Percentiles rank a stretch among this genome's conserved stretches.
These are phyloP conservation scores for Yarrowia bubula DNA, from an alignment of 805 yeast genomes.

Conservation along the genomic window DNA sequence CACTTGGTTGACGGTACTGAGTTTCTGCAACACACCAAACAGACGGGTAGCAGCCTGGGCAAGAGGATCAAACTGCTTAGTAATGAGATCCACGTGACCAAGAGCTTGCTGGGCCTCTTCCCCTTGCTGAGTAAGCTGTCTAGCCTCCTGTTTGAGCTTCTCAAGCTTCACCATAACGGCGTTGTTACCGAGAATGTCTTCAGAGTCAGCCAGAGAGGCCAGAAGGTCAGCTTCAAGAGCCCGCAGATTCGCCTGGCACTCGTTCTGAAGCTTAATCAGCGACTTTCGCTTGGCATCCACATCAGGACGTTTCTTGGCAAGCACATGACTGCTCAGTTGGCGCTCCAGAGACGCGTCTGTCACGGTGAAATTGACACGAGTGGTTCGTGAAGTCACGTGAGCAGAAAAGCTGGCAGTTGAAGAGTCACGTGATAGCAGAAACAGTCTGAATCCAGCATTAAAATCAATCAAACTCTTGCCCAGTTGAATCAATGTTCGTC, in stretches of 20 bases:
- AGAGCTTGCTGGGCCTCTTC: slow-evolving; percentile 55
- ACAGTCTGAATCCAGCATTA: slow-evolving; percentile 60
- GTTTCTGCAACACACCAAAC: slow-evolving; percentile 47
- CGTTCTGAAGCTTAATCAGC: slow-evolving; percentile 55
- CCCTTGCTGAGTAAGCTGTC: slow-evolving; percentile 52
- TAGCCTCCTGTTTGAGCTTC: slow-evolving; percentile 60
- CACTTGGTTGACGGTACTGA: slow-evolving; percentile 47
- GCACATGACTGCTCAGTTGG: slow-evolving; percentile 56
- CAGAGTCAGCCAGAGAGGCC: slow-evolving; percentile 53
- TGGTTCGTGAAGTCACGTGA: slow-evolving; percentile 48
- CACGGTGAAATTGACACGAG: slow-evolving; percentile 67
- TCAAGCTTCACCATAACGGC: slow-evolving; percentile 60
- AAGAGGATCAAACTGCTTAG: slow-evolving; percentile 50
- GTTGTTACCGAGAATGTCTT: slow-evolving; percentile 66
- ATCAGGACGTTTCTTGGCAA: slow-evolving; percentile 62
- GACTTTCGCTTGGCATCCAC: slow-evolving; percentile 57
- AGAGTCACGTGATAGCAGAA: slow-evolving; percentile 62
- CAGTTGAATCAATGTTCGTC: slow-evolving; percentile 58
- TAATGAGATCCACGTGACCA: slow-evolving; percentile 50
- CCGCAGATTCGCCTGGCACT: slow-evolving; percentile 54
- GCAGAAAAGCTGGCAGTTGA: slow-evolving; percentile 49
- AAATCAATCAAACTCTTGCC: slow-evolving; percentile 67
- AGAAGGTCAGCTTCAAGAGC: slow-evolving; percentile 60
- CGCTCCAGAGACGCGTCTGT: slow-evolving; percentile 65
- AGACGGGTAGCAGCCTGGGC: slow-evolving; percentile 56